Evolutionary conservation across 352 stramenopile genomes (phyloP).

Genomic region (Phytophthora crassamura): DNA sequence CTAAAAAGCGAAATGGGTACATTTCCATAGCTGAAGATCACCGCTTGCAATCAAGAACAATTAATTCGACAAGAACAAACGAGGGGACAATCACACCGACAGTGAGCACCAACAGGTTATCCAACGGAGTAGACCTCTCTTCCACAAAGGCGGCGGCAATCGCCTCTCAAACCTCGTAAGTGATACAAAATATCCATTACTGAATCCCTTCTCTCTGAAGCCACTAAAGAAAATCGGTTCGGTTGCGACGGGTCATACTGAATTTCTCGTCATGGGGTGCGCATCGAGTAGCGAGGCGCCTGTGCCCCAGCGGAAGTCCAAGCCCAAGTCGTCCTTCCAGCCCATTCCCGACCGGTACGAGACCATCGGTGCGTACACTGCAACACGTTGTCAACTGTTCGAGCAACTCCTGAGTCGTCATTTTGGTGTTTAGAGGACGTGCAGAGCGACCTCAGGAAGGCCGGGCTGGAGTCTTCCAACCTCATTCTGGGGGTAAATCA

Average conservation of each 20-base stretch:
- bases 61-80: no score
- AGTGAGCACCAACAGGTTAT: no score
- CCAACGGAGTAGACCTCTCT: no score
- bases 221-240: slow-evolving; percentile 18
- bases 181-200: no score
- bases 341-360: slow-evolving; percentile 67
- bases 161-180: no score
- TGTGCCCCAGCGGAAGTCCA: not conserved
- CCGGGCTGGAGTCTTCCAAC: slow-evolving; percentile 67
- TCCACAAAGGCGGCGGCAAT: no score
- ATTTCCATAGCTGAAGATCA: no score
- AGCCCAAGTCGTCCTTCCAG: slow-evolving; percentile 36
- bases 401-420: no score
- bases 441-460: slow-evolving; percentile 46
- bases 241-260: slow-evolving; percentile 21
- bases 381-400: not conserved
- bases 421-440: slow-evolving; percentile 46
- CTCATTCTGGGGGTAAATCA: slow-evolving; percentile 59
- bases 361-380: slow-evolving; percentile 48
- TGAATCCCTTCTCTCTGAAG: not conserved
- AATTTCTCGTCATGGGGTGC: slow-evolving; percentile 36
- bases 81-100: no score
- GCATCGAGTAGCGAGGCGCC: slow-evolving; percentile 22
- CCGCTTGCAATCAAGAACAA: no score
- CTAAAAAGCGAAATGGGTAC: no score